Evolutionary conservation across 495 filamentous ascomycete genomes (phyloP), one percentile per base, ranked within the genome.

Genomic region (Entonaema liquescens): DNA sequence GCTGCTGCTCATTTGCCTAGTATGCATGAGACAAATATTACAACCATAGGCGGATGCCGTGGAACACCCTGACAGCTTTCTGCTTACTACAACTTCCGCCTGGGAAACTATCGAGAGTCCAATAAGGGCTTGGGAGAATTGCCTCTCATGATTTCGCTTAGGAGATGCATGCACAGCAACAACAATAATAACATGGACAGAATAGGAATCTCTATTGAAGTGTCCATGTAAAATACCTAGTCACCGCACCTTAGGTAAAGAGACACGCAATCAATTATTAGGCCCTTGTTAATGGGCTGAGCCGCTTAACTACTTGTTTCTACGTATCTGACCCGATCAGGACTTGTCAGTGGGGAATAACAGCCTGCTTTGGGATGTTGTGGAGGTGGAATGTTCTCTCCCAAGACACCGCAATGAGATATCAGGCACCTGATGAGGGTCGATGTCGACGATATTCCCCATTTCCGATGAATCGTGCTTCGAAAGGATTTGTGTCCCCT

Each of bases 21-120:
- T 33, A 25, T 67, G 64, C 63, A n/a, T 64, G 25, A 66, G 59
- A 59, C 69, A 72, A 52, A 72, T 72, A 72, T 72, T 67, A 60
- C 63, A 59, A 71, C 68, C 56, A 54, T 57, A 55, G 60, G 56
- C 15, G 47, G 67, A 72, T 57, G 69, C 49, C 21, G 69, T 72
- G 69, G 64, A 72, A 72, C 69, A 55, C 59, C 64, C 62, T 33
- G 47, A 52, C 56, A 59, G 49, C 44, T 64, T 15, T 60, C 28
- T 55, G 69, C 69, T 72, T 72, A 72, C 69, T 72, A 67, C 35
- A 26, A 38, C 6, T 25, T 54, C 44, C 21, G 40, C 21, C 33
- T 5, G 49, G 13, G 52, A 19, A 55, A 56, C 35, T 59, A 59
- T 35, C 25, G 68, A 38, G 31, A 59, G 29, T 67, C 62, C 62